Evolutionary conservation across 768 basidiomycete genomes (phyloP), one percentile per base, ranked within the genome.

Genomic region (Naganishia randhawae): DNA sequence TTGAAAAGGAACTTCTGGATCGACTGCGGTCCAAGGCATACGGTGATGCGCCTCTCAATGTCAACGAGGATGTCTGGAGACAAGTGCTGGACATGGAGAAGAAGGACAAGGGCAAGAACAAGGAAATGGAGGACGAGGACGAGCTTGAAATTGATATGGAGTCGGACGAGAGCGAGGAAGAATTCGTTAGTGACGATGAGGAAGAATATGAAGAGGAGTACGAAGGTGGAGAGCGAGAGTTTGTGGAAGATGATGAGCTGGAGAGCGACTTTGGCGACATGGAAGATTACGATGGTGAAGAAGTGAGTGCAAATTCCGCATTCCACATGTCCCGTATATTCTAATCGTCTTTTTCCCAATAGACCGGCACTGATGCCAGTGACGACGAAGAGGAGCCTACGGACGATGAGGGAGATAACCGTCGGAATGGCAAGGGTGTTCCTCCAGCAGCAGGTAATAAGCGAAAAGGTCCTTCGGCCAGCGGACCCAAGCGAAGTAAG

Each of bases 21-120:
- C 90, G 96, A 19, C 85, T 99, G 22, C 93, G 94, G 82, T 89
- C 89, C 63, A 96, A 96, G 80, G 94, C 95, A 19, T 98, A 99
- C 76, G 95, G 96, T 50, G 95, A 98, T 75, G 89, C 90, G 37
- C 96, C 96, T 14, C 85, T 99, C 50, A 98, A 99, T 80, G 94
- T 99, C 67, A 98, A 99, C 80, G 96, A 99, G 81, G 87, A 84
- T 48, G 93, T 98, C 10, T 98, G 96, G 96, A 86, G 88, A 71
- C 87, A 90, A 2, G 88, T 99, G 63, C 82, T 98, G 48, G 91
- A 96, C 75, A 84, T 87, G 53, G 92, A 96, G 76, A 74, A 76
- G 63, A 72, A 72, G 51, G 76, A 65, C 33, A 78, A 80, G 69
- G 77, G 74, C 37, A 76, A 75, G 63, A 75, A 77, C 52, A 76